phyloP scores from a whole-genome alignment of 441 rosid species.

The Corymbia calophylla region DNA sequence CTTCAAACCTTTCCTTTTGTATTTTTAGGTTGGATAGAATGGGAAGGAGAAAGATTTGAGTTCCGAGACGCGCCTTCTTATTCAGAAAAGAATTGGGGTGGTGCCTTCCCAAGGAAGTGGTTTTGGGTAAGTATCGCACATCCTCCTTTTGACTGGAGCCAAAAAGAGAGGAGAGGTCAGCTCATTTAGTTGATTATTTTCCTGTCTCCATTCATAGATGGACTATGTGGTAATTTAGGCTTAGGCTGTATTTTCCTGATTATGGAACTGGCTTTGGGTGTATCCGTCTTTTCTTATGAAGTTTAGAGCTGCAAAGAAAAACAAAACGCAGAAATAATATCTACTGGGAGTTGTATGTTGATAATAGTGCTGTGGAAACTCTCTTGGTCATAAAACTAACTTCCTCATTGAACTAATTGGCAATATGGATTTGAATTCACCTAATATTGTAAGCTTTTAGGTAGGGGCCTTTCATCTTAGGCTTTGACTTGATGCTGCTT shows the following conservation, averaged over 20 bases:
- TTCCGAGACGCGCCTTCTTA: conserved; percentile 91
- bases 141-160: not conserved
- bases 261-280: not conserved
- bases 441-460: not conserved
- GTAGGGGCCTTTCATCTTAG: not conserved
- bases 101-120: conserved; percentile 96
- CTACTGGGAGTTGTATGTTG: not conserved
- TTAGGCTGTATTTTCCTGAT: not conserved
- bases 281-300: not conserved
- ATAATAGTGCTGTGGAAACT: not conserved
- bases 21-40: conserved; percentile 91
- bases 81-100: conserved; percentile 99
- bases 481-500: not conserved
- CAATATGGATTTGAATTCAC: not conserved
- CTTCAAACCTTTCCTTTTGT: not conserved
- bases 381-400: not conserved
- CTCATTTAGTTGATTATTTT: not conserved
- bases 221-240: not conserved
- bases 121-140: conserved; percentile 69
- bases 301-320: not conserved
- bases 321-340: not conserved
- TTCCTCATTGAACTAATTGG: not conserved
- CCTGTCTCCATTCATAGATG: not conserved
- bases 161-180: not conserved
- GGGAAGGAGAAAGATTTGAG: conserved; percentile 92